These are phyloP conservation scores for Mycosphaerella sp. DNA, from an alignment of 2,329 filamentous ascomycete species.

Conservation along the genomic window DNA sequence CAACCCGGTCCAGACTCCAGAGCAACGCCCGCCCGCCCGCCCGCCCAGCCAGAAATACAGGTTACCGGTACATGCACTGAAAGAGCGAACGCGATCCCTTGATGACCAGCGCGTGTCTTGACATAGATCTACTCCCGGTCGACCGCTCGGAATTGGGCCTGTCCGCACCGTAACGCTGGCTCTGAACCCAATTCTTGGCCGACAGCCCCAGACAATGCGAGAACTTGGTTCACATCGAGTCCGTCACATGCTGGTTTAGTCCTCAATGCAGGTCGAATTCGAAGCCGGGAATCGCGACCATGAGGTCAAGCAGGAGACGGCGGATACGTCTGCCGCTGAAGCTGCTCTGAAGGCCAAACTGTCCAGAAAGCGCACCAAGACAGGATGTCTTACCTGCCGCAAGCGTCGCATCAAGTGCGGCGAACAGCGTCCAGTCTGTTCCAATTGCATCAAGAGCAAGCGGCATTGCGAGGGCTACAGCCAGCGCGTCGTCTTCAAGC, in stretches of 20 bases:
- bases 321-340: constrained; percentile 28
- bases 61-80: no score
- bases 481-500: constrained; percentile 73
- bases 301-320: constrained; percentile 1
- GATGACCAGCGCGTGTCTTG: no score
- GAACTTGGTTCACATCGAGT: constrained; percentile 8
- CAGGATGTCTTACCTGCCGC: constrained; percentile 87
- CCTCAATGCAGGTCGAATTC: neutral
- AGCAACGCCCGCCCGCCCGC: no score
- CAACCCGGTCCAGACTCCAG: constrained; percentile 13
- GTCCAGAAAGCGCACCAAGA: constrained; percentile 69
- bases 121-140: no score
- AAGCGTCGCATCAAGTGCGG: constrained; percentile 96
- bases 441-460: constrained; percentile 82
- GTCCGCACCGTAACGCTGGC: no score
- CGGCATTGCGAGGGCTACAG: constrained; percentile 78
- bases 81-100: no score
- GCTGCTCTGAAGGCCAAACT: constrained; percentile 29
- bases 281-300: neutral
- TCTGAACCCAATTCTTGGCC: neutral
- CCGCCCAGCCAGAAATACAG: constrained; percentile 2
- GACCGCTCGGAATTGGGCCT: no score
- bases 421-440: constrained; percentile 75
- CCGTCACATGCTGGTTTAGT: neutral
- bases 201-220: neutral